Evolutionary conservation across 2,329 filamentous ascomycete genomes (phyloP).

Genomic region (Rasamsonia emersonii): DNA sequence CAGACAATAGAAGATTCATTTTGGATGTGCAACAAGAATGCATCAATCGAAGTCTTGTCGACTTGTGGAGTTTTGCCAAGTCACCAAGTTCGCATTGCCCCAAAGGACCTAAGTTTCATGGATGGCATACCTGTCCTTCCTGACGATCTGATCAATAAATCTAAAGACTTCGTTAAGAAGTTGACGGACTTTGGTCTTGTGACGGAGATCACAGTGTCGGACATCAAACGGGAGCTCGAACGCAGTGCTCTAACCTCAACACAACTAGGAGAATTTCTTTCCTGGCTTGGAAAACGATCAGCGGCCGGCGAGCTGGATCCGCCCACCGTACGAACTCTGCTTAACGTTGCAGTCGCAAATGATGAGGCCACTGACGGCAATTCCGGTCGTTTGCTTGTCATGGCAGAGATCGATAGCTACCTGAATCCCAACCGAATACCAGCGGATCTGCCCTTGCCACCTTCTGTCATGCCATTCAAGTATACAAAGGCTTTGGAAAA

Average conservation of each 20-base stretch:
- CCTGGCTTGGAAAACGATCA: slow-evolving; percentile 70
- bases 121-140: slow-evolving; percentile 82
- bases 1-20: slow-evolving; percentile 90
- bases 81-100: slow-evolving; percentile 68
- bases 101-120: slow-evolving; percentile 65
- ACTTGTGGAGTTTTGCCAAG: slow-evolving; percentile 81
- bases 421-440: slow-evolving; percentile 71
- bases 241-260: slow-evolving; percentile 68
- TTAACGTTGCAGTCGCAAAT: slow-evolving; percentile 59
- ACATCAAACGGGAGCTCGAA: slow-evolving; percentile 77
- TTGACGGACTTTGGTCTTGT: slow-evolving; percentile 78
- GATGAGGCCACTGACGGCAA: slow-evolving; percentile 50
- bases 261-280: slow-evolving; percentile 74
- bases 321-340: slow-evolving; percentile 57
- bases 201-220: slow-evolving; percentile 75
- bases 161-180: slow-evolving; percentile 66
- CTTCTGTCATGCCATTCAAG: slow-evolving; percentile 73
- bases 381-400: slow-evolving; percentile 63
- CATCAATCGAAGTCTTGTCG: slow-evolving; percentile 79
- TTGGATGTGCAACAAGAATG: slow-evolving; percentile 80
- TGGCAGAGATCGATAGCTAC: slow-evolving; percentile 67
- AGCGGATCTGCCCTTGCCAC: slow-evolving; percentile 69
- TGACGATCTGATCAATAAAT: slow-evolving; percentile 59
- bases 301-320: slow-evolving; percentile 63
- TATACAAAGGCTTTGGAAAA: slow-evolving; percentile 63